A percentile compares a stretch with the other conserved stretches of the same genome.
phyloP scores from a whole-genome alignment of 768 basidiomycete genomes.

The Boletus rubropictus region DNA sequence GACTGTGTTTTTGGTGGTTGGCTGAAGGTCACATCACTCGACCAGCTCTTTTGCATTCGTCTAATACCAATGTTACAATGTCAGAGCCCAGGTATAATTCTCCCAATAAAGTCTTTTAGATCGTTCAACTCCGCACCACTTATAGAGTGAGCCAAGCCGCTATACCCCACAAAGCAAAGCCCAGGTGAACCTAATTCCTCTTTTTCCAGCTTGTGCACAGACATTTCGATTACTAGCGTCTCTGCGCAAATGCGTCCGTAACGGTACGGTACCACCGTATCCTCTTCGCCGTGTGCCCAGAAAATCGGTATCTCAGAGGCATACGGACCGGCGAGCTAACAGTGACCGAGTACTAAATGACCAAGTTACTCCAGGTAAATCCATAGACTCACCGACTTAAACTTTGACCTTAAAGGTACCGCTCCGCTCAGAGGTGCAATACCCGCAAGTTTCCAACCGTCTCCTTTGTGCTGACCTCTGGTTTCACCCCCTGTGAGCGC shows the following conservation, averaged over 20 bases:
- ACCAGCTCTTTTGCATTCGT: neutral
- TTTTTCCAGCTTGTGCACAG: neutral
- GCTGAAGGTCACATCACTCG: slow-evolving; percentile 1
- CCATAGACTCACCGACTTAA: neutral
- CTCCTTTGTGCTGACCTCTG: neutral
- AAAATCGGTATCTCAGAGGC: neutral
- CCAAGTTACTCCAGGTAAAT: neutral
- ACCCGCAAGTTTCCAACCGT: neutral
- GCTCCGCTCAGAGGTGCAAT: slow-evolving; percentile 1
- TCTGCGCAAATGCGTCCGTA: neutral
- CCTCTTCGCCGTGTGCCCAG: neutral
- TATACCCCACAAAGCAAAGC: slow-evolving; percentile 2
- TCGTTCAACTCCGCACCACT: neutral
- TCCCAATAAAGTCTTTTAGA: neutral
- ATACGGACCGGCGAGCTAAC: neutral
- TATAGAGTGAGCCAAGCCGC: neutral
- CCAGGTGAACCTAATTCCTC: neutral
- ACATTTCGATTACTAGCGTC: neutral
- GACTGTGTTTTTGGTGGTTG: neutral
- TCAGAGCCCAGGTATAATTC: neutral
- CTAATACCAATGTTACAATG: neutral
- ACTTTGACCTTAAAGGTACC: neutral
- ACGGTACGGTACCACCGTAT: neutral
- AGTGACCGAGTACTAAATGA: neutral
- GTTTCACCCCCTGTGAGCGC: neutral